These are phyloP conservation scores for Cytauxzoon felis DNA, from an alignment of 169 alveolate genomes.

Conservation along the genomic window DNA sequence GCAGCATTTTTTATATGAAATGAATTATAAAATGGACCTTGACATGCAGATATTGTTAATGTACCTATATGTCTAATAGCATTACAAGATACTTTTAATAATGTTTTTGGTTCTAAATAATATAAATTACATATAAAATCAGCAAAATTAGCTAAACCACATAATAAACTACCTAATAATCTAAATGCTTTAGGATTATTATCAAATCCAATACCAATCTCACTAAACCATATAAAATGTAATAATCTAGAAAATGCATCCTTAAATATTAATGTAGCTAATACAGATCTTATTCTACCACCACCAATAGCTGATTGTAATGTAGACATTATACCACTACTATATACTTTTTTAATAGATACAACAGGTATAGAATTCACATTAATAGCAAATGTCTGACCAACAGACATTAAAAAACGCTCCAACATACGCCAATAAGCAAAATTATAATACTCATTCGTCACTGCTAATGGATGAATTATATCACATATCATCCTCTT, in stretches of 20 bases:
- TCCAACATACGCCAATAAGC: conserved; percentile 55
- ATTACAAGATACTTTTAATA: conserved; percentile 8
- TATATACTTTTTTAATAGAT: not conserved
- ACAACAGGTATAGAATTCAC: not conserved
- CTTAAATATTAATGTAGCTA: conserved; percentile 24
- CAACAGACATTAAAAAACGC: conserved; percentile 17
- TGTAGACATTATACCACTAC: not conserved
- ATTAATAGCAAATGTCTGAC: conserved; percentile 28
- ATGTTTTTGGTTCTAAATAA: conserved; percentile 23
- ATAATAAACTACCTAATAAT: conserved; percentile 34
- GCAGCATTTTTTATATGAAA: conserved; percentile 33
- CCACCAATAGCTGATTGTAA: not conserved
- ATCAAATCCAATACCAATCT: conserved; percentile 52
- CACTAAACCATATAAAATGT: conserved; percentile 48
- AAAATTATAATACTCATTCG: not conserved
- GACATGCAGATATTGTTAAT: conserved; percentile 32
- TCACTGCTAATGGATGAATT: not conserved
- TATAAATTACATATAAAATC: conserved; percentile 12
- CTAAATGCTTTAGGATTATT: conserved; percentile 49
- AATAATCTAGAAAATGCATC: conserved; percentile 31
- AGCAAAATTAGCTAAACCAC: conserved; percentile 26
- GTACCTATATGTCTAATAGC: conserved; percentile 38
- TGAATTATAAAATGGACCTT: conserved; percentile 30
- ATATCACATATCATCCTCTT: not conserved
- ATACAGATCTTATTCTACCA: conserved; percentile 25